Percentiles rank a stretch among this genome's conserved stretches.
Conservation (phyloP, 192 early-diverging fungal species). For the Coemansia sp. region DNA sequence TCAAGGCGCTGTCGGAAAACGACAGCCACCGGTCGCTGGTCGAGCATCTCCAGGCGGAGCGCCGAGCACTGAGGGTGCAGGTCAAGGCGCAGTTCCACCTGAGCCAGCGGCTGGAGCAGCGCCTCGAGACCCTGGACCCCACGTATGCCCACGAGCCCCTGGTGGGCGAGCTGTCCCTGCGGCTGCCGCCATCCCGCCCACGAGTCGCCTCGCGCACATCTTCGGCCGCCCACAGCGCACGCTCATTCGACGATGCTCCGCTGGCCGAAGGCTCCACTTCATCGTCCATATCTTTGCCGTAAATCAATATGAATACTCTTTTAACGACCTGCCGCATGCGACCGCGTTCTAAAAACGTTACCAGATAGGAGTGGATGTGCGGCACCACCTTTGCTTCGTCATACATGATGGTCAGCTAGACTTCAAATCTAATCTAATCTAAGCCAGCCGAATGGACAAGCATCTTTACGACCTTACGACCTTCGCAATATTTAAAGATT, state of each 20-base stretch:
- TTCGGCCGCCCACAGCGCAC: conserved; percentile 40
- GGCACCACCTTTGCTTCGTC: too few relatives aligned
- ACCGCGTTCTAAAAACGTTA: too few relatives aligned
- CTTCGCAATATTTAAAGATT: too few relatives aligned
- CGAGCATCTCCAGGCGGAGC: conserved; percentile 43
- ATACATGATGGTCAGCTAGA: too few relatives aligned
- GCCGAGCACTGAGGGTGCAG: conserved; percentile 34
- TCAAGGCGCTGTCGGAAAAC: conserved; percentile 31
- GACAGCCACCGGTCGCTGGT: conserved; percentile 31
- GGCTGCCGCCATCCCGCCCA: neutral
- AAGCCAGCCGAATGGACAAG: too few relatives aligned
- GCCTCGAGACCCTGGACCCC: conserved; percentile 32
- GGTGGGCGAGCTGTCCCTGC: neutral
- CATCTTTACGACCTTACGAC: too few relatives aligned
- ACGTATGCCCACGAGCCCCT: conserved; percentile 9
- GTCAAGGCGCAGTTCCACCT: conserved; percentile 50
- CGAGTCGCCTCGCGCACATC: conserved; percentile 17
- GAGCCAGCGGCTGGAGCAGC: conserved; percentile 49
- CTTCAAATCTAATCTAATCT: too few relatives aligned
- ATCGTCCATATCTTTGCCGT: neutral
- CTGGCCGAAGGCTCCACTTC: neutral
- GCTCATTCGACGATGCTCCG: conserved; percentile 20
- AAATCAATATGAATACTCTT: too few relatives aligned
- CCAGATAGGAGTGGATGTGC: too few relatives aligned
- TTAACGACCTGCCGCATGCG: neutral